Base-by-base conservation (phyloP, 352 stramenopile genomes). In the Globisporangium polare region DNA sequence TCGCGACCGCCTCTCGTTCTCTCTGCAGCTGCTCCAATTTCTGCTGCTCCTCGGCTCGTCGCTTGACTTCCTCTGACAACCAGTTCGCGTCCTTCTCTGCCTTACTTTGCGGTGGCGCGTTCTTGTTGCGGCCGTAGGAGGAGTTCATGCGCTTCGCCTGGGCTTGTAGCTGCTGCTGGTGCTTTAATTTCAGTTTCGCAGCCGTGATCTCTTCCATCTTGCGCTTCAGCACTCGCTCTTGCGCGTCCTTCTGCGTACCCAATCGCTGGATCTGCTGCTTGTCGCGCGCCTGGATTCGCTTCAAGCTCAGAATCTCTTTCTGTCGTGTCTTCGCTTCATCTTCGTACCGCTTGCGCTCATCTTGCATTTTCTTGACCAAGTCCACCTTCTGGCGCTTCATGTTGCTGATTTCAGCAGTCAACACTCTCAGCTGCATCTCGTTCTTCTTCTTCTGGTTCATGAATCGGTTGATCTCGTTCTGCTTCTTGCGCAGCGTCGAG, bases 351-450 rank as follows among this genome's bases (percentile, higher is more conserved):
- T 95, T 95, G 26, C 85, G 80, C 59, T 95, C 87, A 42, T 85
- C 77, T 53, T 92, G 74, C 83, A 95, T 95, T 60, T 94, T 93
- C 59, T 90, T 90, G 26, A 94, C 74, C 26, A 95, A 56, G 26
- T 95, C 87, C n/a, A 95, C 87, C 53, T 94, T 95, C 59, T 95
- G 87, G 6, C 84, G 70, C 72, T 95, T 95, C 87, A 95, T 95
- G 58, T 86, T 89, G 22, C 60, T 81, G 51, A 95, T 92, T 66
- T 95, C 87, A 10, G 81, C 79, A 6, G 78, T 91, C 35, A 94
- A 57, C 6, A 92, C 82, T 20, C 86, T 77, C 33, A 94, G 59
- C 51, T 95, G 83, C 71, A 89, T 91, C 63, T 95, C 86, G 54
- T 85, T 92, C 65, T 95, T 95, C 70, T 91, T 90, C 67, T 92